Conservation (phyloP, 306 rosid species). For the Mucuna pruriens region DNA sequence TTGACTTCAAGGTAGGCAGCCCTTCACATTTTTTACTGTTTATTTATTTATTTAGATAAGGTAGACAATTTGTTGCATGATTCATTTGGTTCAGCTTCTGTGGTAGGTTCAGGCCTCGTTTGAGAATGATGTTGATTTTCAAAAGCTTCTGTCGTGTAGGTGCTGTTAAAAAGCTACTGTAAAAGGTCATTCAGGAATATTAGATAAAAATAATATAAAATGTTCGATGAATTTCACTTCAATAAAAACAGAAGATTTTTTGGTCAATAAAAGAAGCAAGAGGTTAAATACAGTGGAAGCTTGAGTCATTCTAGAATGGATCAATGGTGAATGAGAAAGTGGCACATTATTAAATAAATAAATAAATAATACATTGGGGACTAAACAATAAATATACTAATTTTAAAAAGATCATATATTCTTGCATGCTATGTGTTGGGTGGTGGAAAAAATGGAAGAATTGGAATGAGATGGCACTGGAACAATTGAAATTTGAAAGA, state of each 20-base stretch:
- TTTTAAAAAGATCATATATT: too few species aligned
- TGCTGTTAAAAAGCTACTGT: constrained; percentile 15
- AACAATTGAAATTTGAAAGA: neutral
- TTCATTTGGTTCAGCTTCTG: constrained; percentile 19
- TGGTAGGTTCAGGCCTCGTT: neutral
- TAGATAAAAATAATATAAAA: constrained; percentile 27
- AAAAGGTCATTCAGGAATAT: constrained; percentile 23
- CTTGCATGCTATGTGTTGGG: neutral
- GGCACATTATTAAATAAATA: neutral
- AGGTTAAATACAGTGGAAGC: neutral
- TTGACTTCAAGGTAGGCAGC: constrained; percentile 77
- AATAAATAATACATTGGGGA: neutral
- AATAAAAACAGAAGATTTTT: neutral
- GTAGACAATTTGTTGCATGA: constrained; percentile 17
- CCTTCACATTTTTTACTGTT: constrained; percentile 23
- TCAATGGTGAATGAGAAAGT: neutral
- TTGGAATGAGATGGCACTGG: neutral
- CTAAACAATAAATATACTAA: neutral
- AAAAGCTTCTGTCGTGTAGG: constrained; percentile 23
- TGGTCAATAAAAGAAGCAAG: neutral
- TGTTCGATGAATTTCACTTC: neutral
- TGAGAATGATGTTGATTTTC: constrained; percentile 11
- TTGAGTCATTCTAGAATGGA: neutral
- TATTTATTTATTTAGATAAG: neutral
- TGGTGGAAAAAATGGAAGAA: neutral